These are phyloP conservation scores for Pseudopithomyces chartarum DNA, from an alignment of 2,329 filamentous ascomycete species.

Conservation along the genomic window DNA sequence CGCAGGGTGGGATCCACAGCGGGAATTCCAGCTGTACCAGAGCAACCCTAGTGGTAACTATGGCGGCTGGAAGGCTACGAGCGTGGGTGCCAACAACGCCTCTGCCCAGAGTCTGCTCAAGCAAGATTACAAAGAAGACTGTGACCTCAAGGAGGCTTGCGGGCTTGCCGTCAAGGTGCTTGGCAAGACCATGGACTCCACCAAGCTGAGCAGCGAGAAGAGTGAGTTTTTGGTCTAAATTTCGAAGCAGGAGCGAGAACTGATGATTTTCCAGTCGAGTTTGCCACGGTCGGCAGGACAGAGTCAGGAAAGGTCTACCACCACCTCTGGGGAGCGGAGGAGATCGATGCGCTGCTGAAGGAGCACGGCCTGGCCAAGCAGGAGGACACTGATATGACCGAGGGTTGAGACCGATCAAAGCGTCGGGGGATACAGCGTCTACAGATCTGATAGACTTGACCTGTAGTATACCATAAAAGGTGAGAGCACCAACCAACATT, in stretches of 20 bases:
- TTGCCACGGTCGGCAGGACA: conserved; percentile 95
- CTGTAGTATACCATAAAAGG: conserved; percentile 39
- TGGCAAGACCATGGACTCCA: conserved; percentile 99
- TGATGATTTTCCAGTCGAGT: conserved; percentile 72
- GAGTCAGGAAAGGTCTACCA: conserved; percentile 97
- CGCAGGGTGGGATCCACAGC: conserved; percentile 92
- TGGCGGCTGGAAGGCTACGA: conserved; percentile 98
- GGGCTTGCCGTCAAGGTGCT: conserved; percentile 97
- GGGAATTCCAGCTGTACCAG: conserved; percentile 98
- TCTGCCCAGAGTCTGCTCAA: conserved; percentile 96
- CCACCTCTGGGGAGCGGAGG: conserved; percentile 93
- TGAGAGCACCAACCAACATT: conserved; percentile 32
- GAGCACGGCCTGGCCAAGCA: conserved; percentile 90
- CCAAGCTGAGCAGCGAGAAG: conserved; percentile 98
- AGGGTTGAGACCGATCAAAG: conserved; percentile 32
- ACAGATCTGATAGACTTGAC: conserved; percentile 33
- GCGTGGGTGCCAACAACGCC: conserved; percentile 96
- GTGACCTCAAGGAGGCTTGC: conserved; percentile 93
- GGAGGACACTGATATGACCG: conserved; percentile 44
- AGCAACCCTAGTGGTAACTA: conserved; percentile 99
- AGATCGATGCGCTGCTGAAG: conserved; percentile 91
- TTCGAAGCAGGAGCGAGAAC: conserved; percentile 8
- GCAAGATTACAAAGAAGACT: conserved; percentile 99
- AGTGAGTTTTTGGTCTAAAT: conserved; percentile 66
- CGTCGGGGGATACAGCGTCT: conserved; percentile 26